A percentile compares a stretch with the other conserved stretches of the same genome.
Evolutionary conservation across 2,329 filamentous ascomycete species (phyloP).

Genomic region (Scedosporium dehoogii): DNA sequence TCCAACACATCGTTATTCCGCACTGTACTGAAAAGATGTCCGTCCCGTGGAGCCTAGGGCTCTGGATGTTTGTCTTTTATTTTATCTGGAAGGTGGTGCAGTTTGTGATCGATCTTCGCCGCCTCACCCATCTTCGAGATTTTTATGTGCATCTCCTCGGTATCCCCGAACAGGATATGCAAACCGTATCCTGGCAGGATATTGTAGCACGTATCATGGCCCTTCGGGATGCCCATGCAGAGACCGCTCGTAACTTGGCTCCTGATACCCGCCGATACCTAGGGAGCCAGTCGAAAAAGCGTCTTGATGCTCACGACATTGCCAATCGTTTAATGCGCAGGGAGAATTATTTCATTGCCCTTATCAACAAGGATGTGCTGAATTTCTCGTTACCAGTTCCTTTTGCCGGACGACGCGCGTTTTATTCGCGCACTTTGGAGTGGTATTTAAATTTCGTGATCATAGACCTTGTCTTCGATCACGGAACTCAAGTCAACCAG

Average conservation of each 20-base stretch:
- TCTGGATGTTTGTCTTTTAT: slow-evolving; percentile 80
- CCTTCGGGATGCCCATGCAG: slow-evolving; percentile 75
- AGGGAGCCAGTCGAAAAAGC: slow-evolving; percentile 81
- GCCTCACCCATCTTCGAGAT: slow-evolving; percentile 68
- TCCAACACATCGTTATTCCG: slow-evolving; percentile 49
- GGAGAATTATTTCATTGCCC: slow-evolving; percentile 92
- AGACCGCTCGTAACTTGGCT: slow-evolving; percentile 53
- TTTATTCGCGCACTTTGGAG: slow-evolving; percentile 83
- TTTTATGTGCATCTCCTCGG: slow-evolving; percentile 78
- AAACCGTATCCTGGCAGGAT: slow-evolving; percentile 90
- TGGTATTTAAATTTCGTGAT: slow-evolving; percentile 89
- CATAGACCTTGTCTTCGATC: slow-evolving; percentile 88
- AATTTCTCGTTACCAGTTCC: slow-evolving; percentile 80
- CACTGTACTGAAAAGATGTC: slow-evolving; percentile 72
- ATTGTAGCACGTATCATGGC: slow-evolving; percentile 79
- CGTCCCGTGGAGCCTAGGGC: slow-evolving; percentile 61
- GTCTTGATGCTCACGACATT: slow-evolving; percentile 93
- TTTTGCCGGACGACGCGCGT: slow-evolving; percentile 65
- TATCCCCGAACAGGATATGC: slow-evolving; percentile 75
- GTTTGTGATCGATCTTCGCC: slow-evolving; percentile 61
- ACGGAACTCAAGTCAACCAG: slow-evolving; percentile 75
- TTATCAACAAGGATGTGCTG: slow-evolving; percentile 94
- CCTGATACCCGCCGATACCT: slow-evolving; percentile 46
- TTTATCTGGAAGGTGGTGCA: slow-evolving; percentile 74
- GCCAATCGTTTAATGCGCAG: slow-evolving; percentile 93